These are phyloP conservation scores for Paxillus ammoniavirescens DNA, from an alignment of 768 basidiomycete genomes.

Conservation along the genomic window DNA sequence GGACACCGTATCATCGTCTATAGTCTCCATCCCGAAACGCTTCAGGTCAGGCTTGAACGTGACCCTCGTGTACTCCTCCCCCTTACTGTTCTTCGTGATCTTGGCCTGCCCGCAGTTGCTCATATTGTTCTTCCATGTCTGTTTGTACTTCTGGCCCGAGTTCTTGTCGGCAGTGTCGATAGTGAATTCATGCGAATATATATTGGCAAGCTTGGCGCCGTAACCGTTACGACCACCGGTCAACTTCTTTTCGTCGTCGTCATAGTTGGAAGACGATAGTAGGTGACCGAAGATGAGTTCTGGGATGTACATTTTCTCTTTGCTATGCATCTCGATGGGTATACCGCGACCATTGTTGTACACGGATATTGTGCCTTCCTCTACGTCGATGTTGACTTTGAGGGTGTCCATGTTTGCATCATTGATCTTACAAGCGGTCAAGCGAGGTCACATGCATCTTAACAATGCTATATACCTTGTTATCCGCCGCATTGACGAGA, in stretches of 20 bases:
- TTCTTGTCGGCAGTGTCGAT: constrained; percentile 94
- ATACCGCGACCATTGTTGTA: constrained; percentile 96
- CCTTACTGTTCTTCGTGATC: constrained; percentile 86
- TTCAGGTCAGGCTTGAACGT: constrained; percentile 91
- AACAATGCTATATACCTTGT: constrained; percentile 66
- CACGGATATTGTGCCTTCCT: constrained; percentile 84
- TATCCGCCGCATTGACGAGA: constrained; percentile 97
- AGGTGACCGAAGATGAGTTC: constrained; percentile 97
- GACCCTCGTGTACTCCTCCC: constrained; percentile 90
- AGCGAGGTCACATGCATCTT: not conserved
- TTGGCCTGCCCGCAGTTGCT: constrained; percentile 81
- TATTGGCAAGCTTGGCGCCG: constrained; percentile 97
- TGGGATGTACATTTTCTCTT: constrained; percentile 93
- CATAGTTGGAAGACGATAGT: constrained; percentile 93
- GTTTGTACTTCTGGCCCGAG: constrained; percentile 86
- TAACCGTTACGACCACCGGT: constrained; percentile 99
- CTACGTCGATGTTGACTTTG: constrained; percentile 83
- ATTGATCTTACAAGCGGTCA: constrained; percentile 63
- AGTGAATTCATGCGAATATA: constrained; percentile 95
- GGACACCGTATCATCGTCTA: constrained; percentile 89
- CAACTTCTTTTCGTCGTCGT: constrained; percentile 98
- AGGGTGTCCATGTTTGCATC: constrained; percentile 88
- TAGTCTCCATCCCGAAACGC: constrained; percentile 87
- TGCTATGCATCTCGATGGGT: constrained; percentile 92
- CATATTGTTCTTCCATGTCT: constrained; percentile 96